Evolutionary conservation across 2,329 filamentous ascomycete genomes (phyloP).

Genomic region (Magnaporthiopsis rhizophila): DNA sequence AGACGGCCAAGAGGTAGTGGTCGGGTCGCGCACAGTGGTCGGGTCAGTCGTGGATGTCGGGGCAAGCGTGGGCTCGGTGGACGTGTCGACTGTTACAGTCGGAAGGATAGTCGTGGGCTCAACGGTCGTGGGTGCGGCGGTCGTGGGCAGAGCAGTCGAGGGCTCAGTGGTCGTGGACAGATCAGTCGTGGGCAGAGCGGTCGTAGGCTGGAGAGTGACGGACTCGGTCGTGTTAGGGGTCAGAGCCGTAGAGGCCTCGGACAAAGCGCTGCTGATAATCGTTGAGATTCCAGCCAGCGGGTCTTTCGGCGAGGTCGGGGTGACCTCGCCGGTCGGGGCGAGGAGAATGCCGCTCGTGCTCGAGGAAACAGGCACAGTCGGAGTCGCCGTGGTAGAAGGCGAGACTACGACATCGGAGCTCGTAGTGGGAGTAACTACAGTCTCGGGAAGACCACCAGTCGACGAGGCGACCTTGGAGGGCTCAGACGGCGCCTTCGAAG

Average conservation of each 20-base stretch:
- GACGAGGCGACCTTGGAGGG: slow-evolving; percentile 1
- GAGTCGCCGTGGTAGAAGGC: slow-evolving; percentile 3
- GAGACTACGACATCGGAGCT: not conserved
- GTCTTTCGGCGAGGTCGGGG: slow-evolving; percentile 7
- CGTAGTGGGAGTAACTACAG: slow-evolving; percentile 2
- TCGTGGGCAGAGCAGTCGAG: too few species aligned
- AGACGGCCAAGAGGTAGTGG: not conserved
- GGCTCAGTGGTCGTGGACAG: too few species aligned
- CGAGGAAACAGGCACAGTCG: slow-evolving; percentile 7
- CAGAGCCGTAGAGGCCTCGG: slow-evolving; percentile 11
- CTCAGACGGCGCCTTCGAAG: not conserved
- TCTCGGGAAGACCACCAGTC: slow-evolving; percentile 8
- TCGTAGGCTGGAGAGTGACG: slow-evolving; percentile 3
- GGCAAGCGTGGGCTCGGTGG: not conserved
- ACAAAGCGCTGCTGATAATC: slow-evolving; percentile 15
- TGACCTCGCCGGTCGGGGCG: slow-evolving; percentile 25
- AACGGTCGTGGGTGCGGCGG: slow-evolving; percentile 1
- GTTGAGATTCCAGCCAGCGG: slow-evolving; percentile 10
- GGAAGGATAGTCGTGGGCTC: slow-evolving; percentile 8
- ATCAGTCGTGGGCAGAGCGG: slow-evolving; percentile 7
- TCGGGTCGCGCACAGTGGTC: not conserved
- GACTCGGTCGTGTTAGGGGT: slow-evolving; percentile 12
- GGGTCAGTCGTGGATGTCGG: not conserved
- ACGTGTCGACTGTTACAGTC: not conserved
- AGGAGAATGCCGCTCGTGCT: slow-evolving; percentile 18